These are phyloP conservation scores for Oryza coarctata DNA, from an alignment of 176 grass and related monocot species.

Conservation along the genomic window DNA sequence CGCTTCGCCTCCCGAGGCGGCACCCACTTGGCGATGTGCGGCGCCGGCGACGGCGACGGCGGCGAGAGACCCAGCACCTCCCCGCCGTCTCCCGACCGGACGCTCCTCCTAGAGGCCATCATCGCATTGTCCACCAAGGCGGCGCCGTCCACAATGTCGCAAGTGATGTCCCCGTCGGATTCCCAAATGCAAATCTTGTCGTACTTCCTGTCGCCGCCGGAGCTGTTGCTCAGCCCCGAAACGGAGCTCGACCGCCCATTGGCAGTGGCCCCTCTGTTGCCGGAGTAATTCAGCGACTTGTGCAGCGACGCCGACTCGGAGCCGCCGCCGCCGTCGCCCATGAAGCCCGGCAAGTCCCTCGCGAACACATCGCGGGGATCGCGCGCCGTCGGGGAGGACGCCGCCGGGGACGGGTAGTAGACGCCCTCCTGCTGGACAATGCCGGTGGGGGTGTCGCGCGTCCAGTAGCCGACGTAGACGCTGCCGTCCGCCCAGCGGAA, in stretches of 20 bases:
- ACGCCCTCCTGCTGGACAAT: constrained; percentile 75
- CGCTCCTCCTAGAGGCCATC: constrained; percentile 19
- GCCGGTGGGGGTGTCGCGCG: constrained; percentile 41
- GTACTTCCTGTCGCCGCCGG: constrained; percentile 56
- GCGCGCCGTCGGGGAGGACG: constrained; percentile 64
- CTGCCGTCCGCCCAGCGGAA: constrained; percentile 87
- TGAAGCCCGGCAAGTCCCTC: constrained; percentile 54
- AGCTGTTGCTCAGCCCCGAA: constrained; percentile 50
- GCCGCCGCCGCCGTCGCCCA: neutral
- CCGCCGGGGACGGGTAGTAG: constrained; percentile 69
- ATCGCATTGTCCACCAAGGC: constrained; percentile 26
- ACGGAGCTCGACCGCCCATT: constrained; percentile 47
- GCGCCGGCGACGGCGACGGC: constrained; percentile 22
- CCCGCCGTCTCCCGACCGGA: constrained; percentile 27
- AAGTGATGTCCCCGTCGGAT: constrained; percentile 69
- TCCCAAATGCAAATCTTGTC: constrained; percentile 76
- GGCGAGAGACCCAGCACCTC: constrained; percentile 11
- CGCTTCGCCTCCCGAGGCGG: constrained; percentile 48
- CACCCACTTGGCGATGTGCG: constrained; percentile 54
- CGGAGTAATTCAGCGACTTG: constrained; percentile 35
- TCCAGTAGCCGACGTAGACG: constrained; percentile 77
- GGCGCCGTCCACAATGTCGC: constrained; percentile 63
- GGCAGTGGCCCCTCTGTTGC: constrained; percentile 15
- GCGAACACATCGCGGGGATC: constrained; percentile 79
- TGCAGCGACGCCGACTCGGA: constrained; percentile 40